Conservation (phyloP, 2,329 filamentous ascomycete genomes). For the Arthroderma sp. region DNA sequence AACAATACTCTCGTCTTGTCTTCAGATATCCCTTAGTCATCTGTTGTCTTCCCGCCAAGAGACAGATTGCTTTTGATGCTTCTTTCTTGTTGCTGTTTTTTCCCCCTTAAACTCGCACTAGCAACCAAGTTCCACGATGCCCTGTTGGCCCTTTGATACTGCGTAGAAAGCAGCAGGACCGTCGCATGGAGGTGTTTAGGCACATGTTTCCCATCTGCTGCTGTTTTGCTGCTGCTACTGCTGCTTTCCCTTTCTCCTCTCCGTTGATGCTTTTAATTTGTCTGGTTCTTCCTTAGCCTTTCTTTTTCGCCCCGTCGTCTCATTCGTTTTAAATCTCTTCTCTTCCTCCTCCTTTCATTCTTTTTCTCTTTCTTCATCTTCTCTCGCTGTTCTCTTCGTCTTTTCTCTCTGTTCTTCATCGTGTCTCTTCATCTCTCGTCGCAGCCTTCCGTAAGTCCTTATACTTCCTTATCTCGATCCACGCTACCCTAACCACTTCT, state of each 20-base stretch:
- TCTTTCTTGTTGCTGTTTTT: neutral
- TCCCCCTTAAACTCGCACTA: no score
- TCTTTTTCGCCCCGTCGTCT: constrained; percentile 9
- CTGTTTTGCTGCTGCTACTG: neutral
- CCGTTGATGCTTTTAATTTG: constrained; percentile 8
- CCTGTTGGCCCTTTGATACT: no score
- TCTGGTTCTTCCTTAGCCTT: constrained; percentile 7
- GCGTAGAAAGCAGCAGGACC: no score
- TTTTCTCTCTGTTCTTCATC: constrained; percentile 12
- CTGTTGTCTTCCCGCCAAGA: no score
- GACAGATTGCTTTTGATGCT: neutral
- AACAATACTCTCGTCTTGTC: no score
- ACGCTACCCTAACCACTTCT: constrained; percentile 7
- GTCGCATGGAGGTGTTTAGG: no score
- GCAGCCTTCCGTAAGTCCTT: neutral
- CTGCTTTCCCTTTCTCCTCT: constrained; percentile 3
- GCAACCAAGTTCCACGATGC: no score
- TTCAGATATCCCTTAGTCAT: no score
- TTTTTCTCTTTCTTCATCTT: constrained; percentile 13
- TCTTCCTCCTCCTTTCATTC: constrained; percentile 9
- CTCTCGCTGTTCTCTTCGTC: constrained; percentile 13
- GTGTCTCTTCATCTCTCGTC: constrained; percentile 14
- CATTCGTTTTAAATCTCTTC: constrained; percentile 9
- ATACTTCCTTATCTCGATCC: constrained; percentile 15
- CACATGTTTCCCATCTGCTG: no score